phyloP scores from a whole-genome alignment of 1,139 yeast species.

The Blastobotrys apis region DNA sequence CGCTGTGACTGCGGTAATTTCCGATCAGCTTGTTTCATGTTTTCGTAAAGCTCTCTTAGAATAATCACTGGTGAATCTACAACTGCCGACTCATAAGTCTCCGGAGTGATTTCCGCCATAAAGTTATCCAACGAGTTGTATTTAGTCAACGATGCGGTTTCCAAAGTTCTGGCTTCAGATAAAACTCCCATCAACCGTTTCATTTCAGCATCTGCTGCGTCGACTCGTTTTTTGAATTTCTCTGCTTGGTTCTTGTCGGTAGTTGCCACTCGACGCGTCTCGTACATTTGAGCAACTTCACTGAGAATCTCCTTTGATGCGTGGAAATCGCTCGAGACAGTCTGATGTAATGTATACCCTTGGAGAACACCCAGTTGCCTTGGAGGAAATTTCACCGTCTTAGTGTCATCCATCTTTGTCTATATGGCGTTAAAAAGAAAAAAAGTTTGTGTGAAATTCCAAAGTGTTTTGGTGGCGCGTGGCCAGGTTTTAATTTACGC shows the following conservation, averaged over 20 bases:
- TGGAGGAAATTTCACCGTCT: not conserved
- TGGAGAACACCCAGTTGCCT: not conserved
- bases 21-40: not conserved
- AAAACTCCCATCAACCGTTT: not conserved
- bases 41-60: too few relatives aligned
- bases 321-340: too few relatives aligned
- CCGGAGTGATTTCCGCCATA: too few relatives aligned
- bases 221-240: not conserved
- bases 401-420: not conserved
- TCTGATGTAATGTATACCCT: not conserved
- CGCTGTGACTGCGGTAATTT: not conserved
- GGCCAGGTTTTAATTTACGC: too few relatives aligned
- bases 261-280: slow-evolving; percentile 2
- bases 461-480: too few relatives aligned
- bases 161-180: slow-evolving; percentile 1
- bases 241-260: not conserved
- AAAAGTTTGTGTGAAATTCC: too few relatives aligned
- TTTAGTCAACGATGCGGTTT: too few relatives aligned
- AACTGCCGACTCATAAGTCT: too few relatives aligned
- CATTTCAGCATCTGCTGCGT: slow-evolving; percentile 7
- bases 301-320: not conserved
- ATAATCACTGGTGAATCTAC: too few relatives aligned
- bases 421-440: too few relatives aligned
- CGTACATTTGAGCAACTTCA: slow-evolving; percentile 2
- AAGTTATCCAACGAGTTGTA: too few relatives aligned